A percentile compares a stretch with the other conserved stretches of the same genome.
Conservation (phyloP, 345 rosid genomes). For the Aquilaria malaccensis region DNA sequence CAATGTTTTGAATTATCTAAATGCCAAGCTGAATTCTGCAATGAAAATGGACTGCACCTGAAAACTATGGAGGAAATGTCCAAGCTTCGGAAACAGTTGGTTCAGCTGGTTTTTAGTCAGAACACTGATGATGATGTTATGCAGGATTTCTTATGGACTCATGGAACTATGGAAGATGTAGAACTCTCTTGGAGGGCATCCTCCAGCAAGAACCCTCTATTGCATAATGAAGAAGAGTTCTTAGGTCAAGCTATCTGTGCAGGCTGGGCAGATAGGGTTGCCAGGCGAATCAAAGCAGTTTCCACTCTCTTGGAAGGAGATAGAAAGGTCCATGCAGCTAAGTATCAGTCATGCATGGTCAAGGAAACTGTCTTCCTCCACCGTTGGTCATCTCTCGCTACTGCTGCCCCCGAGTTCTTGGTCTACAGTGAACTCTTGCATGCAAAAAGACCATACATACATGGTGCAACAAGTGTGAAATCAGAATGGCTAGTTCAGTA, state of each 20-base stretch:
- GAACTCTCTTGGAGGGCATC: conserved; percentile 61
- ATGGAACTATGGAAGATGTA: conserved; percentile 57
- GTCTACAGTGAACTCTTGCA: conserved; percentile 70
- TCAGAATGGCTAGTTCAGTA: conserved; percentile 75
- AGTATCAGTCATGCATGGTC: conserved; percentile 64
- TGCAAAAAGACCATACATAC: conserved; percentile 76
- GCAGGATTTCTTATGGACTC: conserved; percentile 60
- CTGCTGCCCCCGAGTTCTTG: conserved; percentile 74
- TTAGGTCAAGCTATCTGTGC: conserved; percentile 77
- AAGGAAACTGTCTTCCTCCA: conserved; percentile 73
- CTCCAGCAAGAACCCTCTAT: conserved; percentile 41
- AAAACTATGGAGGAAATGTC: conserved; percentile 95
- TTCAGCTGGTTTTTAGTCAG: conserved; percentile 58
- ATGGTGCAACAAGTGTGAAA: conserved; percentile 70
- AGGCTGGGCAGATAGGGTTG: conserved; percentile 97
- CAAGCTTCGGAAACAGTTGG: conserved; percentile 76
- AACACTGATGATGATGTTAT: conserved; percentile 20
- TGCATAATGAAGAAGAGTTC: conserved; percentile 60
- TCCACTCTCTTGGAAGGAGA: conserved; percentile 26
- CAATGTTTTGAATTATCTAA: conserved; percentile 62
- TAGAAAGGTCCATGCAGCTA: conserved; percentile 37
- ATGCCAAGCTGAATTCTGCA: conserved; percentile 42
- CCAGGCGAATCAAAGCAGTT: conserved; percentile 39
- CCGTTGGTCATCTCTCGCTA: conserved; percentile 60
- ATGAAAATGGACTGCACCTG: conserved; percentile 46